A percentile compares a stretch with the other conserved stretches of the same genome.
Evolutionary conservation across 202 grass and related monocot genomes (phyloP).

Genomic region (Sporobolus alterniflorus): DNA sequence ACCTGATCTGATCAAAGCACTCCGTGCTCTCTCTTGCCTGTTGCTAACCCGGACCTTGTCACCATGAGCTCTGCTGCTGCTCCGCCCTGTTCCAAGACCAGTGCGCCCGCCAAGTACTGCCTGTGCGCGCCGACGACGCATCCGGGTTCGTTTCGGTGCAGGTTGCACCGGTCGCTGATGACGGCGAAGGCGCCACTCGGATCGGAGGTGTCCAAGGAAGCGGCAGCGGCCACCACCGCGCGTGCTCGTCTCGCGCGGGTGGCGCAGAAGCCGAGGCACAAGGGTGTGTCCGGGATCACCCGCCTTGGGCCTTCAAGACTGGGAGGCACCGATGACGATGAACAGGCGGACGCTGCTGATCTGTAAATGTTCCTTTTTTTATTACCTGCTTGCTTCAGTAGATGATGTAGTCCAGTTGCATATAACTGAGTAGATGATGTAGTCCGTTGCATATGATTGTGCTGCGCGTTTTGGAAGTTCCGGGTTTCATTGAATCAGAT

Average conservation of each 20-base stretch:
- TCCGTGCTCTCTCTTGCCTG: background rate
- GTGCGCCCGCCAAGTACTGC: conserved; percentile 33
- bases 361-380: background rate
- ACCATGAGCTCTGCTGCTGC: conserved; percentile 22
- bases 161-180: conserved; percentile 44
- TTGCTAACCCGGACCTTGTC: background rate
- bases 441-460: background rate
- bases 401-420: no score
- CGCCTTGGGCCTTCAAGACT: conserved; percentile 42
- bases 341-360: background rate
- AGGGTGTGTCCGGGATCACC: background rate
- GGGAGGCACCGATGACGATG: conserved; percentile 25
- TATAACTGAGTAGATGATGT: background rate
- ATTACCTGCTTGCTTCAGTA: no score
- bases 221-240: background rate
- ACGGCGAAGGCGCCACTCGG: background rate
- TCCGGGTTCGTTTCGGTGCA: conserved; percentile 65
- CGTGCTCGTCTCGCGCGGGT: conserved; percentile 11
- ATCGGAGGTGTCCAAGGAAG: background rate
- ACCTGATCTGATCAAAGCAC: no score
- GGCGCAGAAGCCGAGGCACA: conserved; percentile 9
- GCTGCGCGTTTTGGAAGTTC: background rate
- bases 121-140: conserved; percentile 68
- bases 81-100: conserved; percentile 16
- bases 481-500: no score